Conservation (phyloP, 2,329 filamentous ascomycete genomes). For the Clonostachys chloroleuca region DNA sequence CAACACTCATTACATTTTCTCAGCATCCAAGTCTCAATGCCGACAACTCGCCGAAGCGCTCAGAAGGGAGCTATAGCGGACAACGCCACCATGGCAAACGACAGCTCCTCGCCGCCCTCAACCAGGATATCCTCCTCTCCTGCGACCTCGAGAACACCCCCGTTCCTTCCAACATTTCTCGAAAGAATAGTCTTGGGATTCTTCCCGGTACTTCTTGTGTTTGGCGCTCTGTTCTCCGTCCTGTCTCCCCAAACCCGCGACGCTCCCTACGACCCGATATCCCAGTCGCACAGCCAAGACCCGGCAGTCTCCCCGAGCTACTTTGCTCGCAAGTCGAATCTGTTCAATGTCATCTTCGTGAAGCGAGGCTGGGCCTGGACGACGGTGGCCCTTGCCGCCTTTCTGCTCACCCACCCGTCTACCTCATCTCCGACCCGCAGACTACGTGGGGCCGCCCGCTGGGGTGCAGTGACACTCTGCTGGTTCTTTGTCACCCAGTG, state of each 20-base stretch:
- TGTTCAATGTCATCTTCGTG: constrained; percentile 91
- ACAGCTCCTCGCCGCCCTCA: too few relatives aligned
- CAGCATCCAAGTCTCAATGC: too few relatives aligned
- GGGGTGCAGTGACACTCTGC: constrained; percentile 65
- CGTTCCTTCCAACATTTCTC: constrained; percentile 65
- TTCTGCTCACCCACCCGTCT: constrained; percentile 64
- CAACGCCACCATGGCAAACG: too few relatives aligned
- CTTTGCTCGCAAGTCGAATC: constrained; percentile 89
- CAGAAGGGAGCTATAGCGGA: too few relatives aligned
- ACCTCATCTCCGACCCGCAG: constrained; percentile 21
- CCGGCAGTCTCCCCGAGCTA: constrained; percentile 65
- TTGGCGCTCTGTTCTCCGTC: constrained; percentile 77
- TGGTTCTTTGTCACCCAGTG: constrained; percentile 93
- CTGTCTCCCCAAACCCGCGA: constrained; percentile 69
- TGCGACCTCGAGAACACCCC: constrained; percentile 29
- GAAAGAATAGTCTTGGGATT: constrained; percentile 61
- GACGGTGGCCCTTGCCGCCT: constrained; percentile 66
- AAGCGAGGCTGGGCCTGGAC: constrained; percentile 96
- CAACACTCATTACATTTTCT: too few relatives aligned
- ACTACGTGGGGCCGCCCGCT: constrained; percentile 61
- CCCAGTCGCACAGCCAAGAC: constrained; percentile 60
- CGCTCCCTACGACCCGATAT: constrained; percentile 54
- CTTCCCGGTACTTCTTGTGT: constrained; percentile 74
- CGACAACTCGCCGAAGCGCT: too few relatives aligned
- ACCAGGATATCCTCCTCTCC: too few relatives aligned